phyloP scores from a whole-genome alignment of 164 flowering plant genomes.

The Buxus sempervirens region DNA sequence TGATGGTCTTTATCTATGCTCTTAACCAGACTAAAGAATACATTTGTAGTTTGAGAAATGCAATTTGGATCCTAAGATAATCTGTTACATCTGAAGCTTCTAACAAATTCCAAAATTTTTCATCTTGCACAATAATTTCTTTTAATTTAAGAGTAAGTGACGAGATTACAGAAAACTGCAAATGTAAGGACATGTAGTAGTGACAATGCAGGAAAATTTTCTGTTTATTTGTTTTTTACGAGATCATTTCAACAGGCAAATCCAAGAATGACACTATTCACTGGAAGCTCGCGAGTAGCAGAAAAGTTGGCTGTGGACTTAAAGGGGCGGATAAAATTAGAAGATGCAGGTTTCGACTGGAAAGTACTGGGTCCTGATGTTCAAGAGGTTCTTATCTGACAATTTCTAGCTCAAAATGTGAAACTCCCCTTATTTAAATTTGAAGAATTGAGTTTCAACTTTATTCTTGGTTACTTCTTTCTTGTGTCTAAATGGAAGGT shows the following conservation, averaged over 20 bases:
- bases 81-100: background rate
- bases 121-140: too few species aligned
- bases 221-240: background rate
- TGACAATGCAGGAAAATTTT: background rate
- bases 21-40: too few species aligned
- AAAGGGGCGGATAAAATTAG: constrained; percentile 82
- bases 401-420: background rate
- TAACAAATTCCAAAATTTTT: background rate
- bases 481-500: constrained; percentile 44
- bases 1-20: background rate
- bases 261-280: constrained; percentile 93
- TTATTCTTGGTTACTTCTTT: background rate
- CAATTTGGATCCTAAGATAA: too few species aligned
- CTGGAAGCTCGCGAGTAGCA: constrained; percentile 96
- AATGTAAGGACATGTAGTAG: background rate
- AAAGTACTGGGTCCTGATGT: constrained; percentile 97
- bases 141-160: too few species aligned
- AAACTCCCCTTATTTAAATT: background rate
- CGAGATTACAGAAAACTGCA: too few species aligned
- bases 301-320: constrained; percentile 88
- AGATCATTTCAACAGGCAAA: constrained; percentile 53
- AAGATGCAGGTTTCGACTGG: constrained; percentile 99
- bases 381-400: constrained; percentile 50
- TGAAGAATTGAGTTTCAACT: constrained; percentile 9
- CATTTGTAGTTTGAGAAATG: too few species aligned